Evolutionary conservation across 2,329 filamentous ascomycete species (phyloP).

Genomic region (Cadophora malorum): DNA sequence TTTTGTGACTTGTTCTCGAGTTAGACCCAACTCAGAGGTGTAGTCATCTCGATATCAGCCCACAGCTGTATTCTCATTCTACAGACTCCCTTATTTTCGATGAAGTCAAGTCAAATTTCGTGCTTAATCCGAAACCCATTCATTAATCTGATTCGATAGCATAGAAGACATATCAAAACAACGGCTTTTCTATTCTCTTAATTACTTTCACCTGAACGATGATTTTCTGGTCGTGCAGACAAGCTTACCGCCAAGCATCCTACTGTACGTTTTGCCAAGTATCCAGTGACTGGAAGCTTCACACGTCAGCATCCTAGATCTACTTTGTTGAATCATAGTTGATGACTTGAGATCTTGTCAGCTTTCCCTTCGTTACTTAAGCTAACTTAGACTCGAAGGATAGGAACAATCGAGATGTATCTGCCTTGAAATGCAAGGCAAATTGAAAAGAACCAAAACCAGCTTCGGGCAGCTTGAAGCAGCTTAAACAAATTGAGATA

Average conservation of each 20-base stretch:
- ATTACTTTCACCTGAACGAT: neutral
- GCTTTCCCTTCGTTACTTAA: too few species aligned
- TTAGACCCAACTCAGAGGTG: neutral
- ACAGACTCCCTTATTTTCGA: neutral
- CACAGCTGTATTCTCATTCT: neutral
- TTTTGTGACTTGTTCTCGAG: neutral
- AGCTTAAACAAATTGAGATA: too few species aligned
- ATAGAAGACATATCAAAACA: neutral
- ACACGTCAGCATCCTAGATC: neutral
- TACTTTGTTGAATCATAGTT: constrained; percentile 1
- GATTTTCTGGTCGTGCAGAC: neutral
- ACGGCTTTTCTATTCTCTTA: neutral
- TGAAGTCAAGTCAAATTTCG: neutral
- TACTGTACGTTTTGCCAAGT: neutral
- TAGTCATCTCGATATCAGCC: neutral
- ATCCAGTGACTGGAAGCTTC: neutral
- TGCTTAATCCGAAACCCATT: neutral
- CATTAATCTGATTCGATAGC: neutral
- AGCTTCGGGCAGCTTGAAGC: too few species aligned
- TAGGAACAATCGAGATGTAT: too few species aligned
- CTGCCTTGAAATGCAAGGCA: too few species aligned
- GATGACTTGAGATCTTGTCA: neutral
- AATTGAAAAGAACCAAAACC: too few species aligned
- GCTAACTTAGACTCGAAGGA: too few species aligned
- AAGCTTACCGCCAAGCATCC: neutral